Evolutionary conservation across 2,329 filamentous ascomycete species (phyloP).

Genomic region (Aspergillus ochraceoroseus): DNA sequence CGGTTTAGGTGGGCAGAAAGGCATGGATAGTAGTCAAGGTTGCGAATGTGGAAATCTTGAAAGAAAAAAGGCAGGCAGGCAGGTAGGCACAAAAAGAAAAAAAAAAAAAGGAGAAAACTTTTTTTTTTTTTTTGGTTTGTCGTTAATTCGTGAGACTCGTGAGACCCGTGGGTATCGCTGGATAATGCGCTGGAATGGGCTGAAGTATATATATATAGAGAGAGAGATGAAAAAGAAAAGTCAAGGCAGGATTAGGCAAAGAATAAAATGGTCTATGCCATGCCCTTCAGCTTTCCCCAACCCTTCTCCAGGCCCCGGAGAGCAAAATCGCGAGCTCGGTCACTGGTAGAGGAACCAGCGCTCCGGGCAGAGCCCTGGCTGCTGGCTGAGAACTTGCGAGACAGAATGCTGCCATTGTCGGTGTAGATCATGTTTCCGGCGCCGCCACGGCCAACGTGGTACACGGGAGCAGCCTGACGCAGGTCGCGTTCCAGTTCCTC

Average conservation of each 20-base stretch:
- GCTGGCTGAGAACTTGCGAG: slow-evolving; percentile 35
- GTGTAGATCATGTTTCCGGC: slow-evolving; percentile 50
- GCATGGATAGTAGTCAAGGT: slow-evolving; percentile 1
- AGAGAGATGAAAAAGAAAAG: background rate
- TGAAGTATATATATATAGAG: slow-evolving; percentile 3
- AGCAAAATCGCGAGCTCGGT: slow-evolving; percentile 35
- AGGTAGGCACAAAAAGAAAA: too few species aligned
- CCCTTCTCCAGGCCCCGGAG: slow-evolving; percentile 37
- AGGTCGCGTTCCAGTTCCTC: slow-evolving; percentile 59
- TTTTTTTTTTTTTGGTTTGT: too few species aligned
- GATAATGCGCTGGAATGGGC: background rate
- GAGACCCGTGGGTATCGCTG: slow-evolving; percentile 12
- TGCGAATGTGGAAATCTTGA: background rate
- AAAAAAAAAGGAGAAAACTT: too few species aligned
- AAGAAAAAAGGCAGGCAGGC: slow-evolving; percentile 15
- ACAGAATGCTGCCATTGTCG: slow-evolving; percentile 27
- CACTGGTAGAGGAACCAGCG: slow-evolving; percentile 34
- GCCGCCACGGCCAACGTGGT: slow-evolving; percentile 60
- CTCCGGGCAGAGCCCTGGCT: slow-evolving; percentile 38
- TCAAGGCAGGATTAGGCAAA: slow-evolving; percentile 4
- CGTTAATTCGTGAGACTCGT: slow-evolving; percentile 25
- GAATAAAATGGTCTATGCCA: slow-evolving; percentile 25
- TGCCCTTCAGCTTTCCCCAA: slow-evolving; percentile 40
- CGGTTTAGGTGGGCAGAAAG: too few species aligned
- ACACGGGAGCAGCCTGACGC: slow-evolving; percentile 55